Conservation (phyloP, 2,329 filamentous ascomycete genomes). For the Diplodia sapinea region DNA sequence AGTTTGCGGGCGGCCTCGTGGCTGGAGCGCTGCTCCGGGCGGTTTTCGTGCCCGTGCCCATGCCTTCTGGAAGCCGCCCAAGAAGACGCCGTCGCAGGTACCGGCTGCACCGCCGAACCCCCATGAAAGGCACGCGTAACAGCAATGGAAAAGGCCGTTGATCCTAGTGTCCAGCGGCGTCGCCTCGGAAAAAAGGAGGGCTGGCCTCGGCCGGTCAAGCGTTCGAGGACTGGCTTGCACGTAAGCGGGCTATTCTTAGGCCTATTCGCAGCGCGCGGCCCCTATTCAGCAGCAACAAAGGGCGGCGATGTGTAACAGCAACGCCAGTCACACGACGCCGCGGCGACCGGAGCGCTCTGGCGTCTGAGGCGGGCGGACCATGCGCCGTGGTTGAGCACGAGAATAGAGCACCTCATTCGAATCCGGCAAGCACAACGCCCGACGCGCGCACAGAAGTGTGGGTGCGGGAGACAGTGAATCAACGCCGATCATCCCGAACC, state of each 20-base stretch:
- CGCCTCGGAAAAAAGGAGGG: slow-evolving; percentile 25
- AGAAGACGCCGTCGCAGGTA: neutral
- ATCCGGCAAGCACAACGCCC: slow-evolving; percentile 19
- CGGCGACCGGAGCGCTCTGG: slow-evolving; percentile 16
- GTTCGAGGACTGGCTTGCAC: slow-evolving; percentile 7
- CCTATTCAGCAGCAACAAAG: slow-evolving; percentile 4
- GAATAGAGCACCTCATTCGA: slow-evolving; percentile 17
- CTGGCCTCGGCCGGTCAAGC: slow-evolving; percentile 21
- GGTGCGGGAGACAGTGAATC: slow-evolving; percentile 26
- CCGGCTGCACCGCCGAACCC: neutral
- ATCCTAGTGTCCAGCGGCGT: slow-evolving; percentile 6
- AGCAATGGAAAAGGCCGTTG: slow-evolving; percentile 12
- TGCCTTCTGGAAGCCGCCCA: slow-evolving; percentile 5
- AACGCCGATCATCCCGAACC: slow-evolving; percentile 29
- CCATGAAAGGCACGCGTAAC: slow-evolving; percentile 21
- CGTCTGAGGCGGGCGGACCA: slow-evolving; percentile 23
- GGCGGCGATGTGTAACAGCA: slow-evolving; percentile 25
- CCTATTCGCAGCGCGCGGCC: slow-evolving; percentile 1
- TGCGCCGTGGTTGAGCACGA: slow-evolving; percentile 25
- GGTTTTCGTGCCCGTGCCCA: slow-evolving; percentile 23
- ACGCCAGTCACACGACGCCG: slow-evolving; percentile 16
- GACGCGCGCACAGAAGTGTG: slow-evolving; percentile 11
- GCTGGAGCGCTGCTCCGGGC: slow-evolving; percentile 18
- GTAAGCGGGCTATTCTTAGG: slow-evolving; percentile 26
- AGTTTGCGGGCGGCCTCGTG: slow-evolving; percentile 28